phyloP scores from a whole-genome alignment of 441 rosid genomes.

The Syzygium malaccense region DNA sequence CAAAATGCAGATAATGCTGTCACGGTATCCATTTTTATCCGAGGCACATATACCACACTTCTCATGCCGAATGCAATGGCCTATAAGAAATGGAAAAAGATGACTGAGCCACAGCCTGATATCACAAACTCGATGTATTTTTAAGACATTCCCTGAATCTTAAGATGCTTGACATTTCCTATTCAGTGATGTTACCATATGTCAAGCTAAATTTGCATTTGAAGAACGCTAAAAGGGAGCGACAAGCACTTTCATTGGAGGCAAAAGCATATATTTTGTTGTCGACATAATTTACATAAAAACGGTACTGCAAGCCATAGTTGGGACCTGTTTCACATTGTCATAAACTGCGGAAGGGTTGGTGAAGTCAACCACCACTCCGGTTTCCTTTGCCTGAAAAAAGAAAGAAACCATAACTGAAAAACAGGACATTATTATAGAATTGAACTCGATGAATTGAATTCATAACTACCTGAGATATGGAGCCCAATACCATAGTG shows the following conservation, averaged over 20 bases:
- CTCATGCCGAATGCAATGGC: slow-evolving; percentile 90
- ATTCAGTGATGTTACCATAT: background rate
- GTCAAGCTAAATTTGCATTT: background rate
- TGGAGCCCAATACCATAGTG: slow-evolving; percentile 85
- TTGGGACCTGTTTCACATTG: slow-evolving; percentile 72
- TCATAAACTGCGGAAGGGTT: slow-evolving; percentile 81
- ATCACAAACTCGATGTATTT: background rate
- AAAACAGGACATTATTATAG: background rate
- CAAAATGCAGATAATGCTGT: slow-evolving; percentile 68
- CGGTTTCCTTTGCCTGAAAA: slow-evolving; percentile 63
- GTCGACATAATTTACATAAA: background rate
- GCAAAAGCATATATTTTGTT: background rate
- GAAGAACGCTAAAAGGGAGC: background rate
- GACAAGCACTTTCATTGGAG: background rate
- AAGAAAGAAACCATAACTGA: background rate
- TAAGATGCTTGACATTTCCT: background rate
- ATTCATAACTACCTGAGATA: slow-evolving; percentile 61
- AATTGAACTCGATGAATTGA: background rate
- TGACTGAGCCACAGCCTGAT: background rate
- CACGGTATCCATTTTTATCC: slow-evolving; percentile 55
- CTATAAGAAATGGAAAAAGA: slow-evolving; percentile 12
- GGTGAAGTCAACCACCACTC: slow-evolving; percentile 78
- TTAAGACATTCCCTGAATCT: background rate
- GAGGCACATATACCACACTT: slow-evolving; percentile 77
- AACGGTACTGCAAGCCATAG: background rate